Conservation (phyloP, 768 basidiomycete species). For the Mycena leptocephala region DNA sequence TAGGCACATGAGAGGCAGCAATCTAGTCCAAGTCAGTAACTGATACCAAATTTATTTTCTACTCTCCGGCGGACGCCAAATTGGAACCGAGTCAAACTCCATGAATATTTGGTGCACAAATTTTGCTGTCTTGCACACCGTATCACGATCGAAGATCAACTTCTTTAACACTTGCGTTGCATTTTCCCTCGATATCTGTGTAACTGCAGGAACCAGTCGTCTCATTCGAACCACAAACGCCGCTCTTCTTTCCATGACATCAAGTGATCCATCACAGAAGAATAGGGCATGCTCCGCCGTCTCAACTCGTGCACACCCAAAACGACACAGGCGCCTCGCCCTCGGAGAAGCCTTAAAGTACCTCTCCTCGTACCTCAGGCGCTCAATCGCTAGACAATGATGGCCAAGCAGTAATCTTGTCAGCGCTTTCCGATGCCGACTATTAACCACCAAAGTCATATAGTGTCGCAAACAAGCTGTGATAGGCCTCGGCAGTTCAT, state of each 20-base stretch:
- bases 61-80: background rate
- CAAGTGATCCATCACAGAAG: too few species aligned
- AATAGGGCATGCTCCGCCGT: too few species aligned
- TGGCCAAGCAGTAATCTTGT: background rate
- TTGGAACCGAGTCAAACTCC: background rate
- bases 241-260: too few species aligned
- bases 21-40: too few species aligned
- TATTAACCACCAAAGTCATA: background rate
- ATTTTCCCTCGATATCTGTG: background rate
- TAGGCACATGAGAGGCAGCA: too few species aligned
- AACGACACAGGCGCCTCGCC: background rate
- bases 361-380: too few species aligned
- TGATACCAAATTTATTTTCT: background rate
- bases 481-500: background rate
- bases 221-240: background rate
- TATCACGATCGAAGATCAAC: background rate
- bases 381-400: too few species aligned
- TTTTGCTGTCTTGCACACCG: too few species aligned
- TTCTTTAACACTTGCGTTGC: background rate
- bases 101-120: background rate
- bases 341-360: background rate
- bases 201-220: background rate
- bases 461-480: background rate
- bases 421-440: background rate
- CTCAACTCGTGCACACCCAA: too few species aligned